Conservation (phyloP, 345 rosid species). For the Linum lewisii region DNA sequence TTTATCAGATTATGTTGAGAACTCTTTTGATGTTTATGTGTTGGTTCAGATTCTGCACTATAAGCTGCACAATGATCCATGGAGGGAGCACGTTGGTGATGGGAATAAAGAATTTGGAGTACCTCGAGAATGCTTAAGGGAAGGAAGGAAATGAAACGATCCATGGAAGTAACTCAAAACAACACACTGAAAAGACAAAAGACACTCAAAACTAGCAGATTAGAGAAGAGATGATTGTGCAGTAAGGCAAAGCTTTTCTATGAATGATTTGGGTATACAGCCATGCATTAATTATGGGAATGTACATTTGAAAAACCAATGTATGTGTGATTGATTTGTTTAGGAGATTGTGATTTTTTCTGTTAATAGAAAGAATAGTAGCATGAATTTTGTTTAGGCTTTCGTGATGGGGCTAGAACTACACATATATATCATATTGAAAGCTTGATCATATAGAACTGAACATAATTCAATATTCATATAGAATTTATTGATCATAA, state of each 20-base stretch:
- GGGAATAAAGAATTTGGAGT: slow-evolving; percentile 49
- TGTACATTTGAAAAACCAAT: too few relatives aligned
- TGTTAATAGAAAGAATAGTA: too few relatives aligned
- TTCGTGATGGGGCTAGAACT: too few relatives aligned
- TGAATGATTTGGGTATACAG: slow-evolving; percentile 28
- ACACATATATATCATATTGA: too few relatives aligned
- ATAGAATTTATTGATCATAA: too few relatives aligned
- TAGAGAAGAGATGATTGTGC: slow-evolving; percentile 11
- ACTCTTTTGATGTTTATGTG: neutral
- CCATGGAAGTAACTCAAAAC: neutral
- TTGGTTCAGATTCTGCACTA: slow-evolving; percentile 46
- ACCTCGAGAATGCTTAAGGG: slow-evolving; percentile 58
- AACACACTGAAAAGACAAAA: too few relatives aligned
- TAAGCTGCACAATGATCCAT: slow-evolving; percentile 82
- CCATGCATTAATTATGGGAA: slow-evolving; percentile 6
- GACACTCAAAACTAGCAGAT: slow-evolving; percentile 16
- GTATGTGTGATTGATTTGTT: too few relatives aligned
- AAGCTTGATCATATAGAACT: too few relatives aligned
- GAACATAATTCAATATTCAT: too few relatives aligned
- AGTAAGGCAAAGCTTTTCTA: neutral
- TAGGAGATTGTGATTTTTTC: too few relatives aligned
- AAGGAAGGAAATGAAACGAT: slow-evolving; percentile 4
- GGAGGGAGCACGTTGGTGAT: slow-evolving; percentile 47
- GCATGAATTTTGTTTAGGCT: too few relatives aligned
- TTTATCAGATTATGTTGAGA: too few relatives aligned